Evolutionary conservation across 305 asterid genomes (phyloP).

Genomic region (Ruellia speciosa): DNA sequence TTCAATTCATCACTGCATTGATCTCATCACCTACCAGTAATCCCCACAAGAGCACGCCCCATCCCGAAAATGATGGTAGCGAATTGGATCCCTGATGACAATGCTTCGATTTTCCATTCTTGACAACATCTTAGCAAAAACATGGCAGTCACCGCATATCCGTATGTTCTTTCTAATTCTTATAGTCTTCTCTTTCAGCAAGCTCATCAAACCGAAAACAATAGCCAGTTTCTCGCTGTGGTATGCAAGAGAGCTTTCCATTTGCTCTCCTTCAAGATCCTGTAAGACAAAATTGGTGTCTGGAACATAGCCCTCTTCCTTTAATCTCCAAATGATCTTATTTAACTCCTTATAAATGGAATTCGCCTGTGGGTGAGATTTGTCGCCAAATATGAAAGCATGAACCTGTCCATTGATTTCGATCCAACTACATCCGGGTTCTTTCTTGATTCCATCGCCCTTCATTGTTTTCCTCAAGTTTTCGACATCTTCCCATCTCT

Average conservation of each 20-base stretch:
- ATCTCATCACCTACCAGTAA: conserved; percentile 45
- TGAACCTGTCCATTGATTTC: conserved; percentile 55
- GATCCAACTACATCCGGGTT: conserved; percentile 87
- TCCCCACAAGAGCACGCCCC: conserved; percentile 76
- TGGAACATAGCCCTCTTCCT: conserved; percentile 62
- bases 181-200: conserved; percentile 48
- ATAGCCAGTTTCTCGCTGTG: conserved; percentile 77
- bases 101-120: conserved; percentile 45
- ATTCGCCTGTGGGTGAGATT: conserved; percentile 46
- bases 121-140: conserved; percentile 57
- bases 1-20: not conserved
- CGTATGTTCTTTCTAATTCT: conserved; percentile 68
- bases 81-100: conserved; percentile 69
- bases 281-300: conserved; percentile 75
- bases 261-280: conserved; percentile 77
- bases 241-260: conserved; percentile 58
- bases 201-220: conserved; percentile 50
- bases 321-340: conserved; percentile 38
- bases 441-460: conserved; percentile 52
- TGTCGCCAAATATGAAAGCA: conserved; percentile 59
- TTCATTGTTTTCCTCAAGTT: conserved; percentile 48
- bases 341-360: conserved; percentile 41
- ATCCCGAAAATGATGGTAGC: conserved; percentile 69
- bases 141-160: conserved; percentile 79
- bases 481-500: conserved; percentile 55